These are phyloP conservation scores for Sphaerulina populicola DNA, from an alignment of 2,329 filamentous ascomycete species.

Conservation along the genomic window DNA sequence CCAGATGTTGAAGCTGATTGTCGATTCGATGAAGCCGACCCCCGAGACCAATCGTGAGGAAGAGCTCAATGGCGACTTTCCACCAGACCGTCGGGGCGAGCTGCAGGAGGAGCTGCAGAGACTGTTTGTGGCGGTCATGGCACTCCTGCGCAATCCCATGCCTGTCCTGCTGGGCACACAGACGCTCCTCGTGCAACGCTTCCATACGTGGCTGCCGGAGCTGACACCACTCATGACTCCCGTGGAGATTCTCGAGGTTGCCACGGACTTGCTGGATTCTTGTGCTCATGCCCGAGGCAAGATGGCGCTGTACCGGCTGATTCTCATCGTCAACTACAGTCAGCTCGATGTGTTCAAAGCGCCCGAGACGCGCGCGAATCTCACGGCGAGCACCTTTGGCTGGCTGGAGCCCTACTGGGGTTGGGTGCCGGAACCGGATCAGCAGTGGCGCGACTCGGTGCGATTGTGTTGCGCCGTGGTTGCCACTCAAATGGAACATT, in stretches of 20 bases:
- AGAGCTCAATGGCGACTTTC: slow-evolving; percentile 7
- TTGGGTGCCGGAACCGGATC: slow-evolving; percentile 56
- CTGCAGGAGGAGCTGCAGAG: slow-evolving; percentile 77
- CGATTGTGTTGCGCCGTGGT: slow-evolving; percentile 88
- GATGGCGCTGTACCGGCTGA: slow-evolving; percentile 80
- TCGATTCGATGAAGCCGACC: slow-evolving; percentile 72
- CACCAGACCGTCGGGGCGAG: slow-evolving; percentile 48
- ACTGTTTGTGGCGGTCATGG: slow-evolving; percentile 84
- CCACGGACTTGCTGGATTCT: slow-evolving; percentile 88
- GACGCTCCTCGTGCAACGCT: slow-evolving; percentile 89
- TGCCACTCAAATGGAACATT: slow-evolving; percentile 68
- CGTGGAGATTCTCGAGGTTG: slow-evolving; percentile 82
- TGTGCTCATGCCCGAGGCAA: slow-evolving; percentile 83
- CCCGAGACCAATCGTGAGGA: slow-evolving; percentile 5
- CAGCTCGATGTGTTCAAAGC: slow-evolving; percentile 71
- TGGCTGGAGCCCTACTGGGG: slow-evolving; percentile 97
- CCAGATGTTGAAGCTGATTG: slow-evolving; percentile 90
- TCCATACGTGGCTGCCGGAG: slow-evolving; percentile 95
- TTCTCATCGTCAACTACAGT: slow-evolving; percentile 87
- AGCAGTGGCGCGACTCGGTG: slow-evolving; percentile 88
- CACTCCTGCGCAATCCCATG: slow-evolving; percentile 78
- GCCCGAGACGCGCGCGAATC: slow-evolving; percentile 58
- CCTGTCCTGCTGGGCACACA: slow-evolving; percentile 87
- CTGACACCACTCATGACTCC: slow-evolving; percentile 65
- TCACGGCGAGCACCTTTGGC: slow-evolving; percentile 59